These are phyloP conservation scores for Botryotinia convoluta DNA, from an alignment of 2,329 filamentous ascomycete genomes.

Conservation along the genomic window DNA sequence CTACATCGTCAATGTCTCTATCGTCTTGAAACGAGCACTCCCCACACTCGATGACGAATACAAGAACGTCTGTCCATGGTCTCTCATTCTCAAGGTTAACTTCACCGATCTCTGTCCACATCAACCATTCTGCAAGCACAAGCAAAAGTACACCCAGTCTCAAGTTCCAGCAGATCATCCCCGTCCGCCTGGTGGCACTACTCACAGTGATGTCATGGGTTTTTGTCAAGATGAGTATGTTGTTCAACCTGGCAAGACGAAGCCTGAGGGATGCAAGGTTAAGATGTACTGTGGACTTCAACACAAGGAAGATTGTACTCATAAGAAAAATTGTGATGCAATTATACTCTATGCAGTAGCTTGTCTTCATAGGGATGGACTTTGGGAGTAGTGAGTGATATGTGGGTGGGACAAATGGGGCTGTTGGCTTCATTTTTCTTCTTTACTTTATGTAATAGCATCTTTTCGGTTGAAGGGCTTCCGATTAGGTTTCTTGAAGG, in stretches of 20 bases:
- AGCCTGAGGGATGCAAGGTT: neutral
- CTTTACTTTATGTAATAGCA: neutral
- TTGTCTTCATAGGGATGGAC: conserved; percentile 4
- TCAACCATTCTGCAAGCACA: neutral
- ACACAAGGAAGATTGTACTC: neutral
- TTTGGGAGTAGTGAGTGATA: neutral
- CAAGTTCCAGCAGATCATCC: neutral
- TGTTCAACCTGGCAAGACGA: neutral
- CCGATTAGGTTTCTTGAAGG: neutral
- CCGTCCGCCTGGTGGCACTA: neutral
- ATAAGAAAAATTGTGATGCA: neutral
- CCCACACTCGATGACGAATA: neutral
- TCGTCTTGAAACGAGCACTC: neutral
- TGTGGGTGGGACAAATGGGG: neutral
- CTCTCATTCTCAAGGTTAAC: neutral
- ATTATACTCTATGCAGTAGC: neutral
- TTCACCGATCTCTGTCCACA: neutral
- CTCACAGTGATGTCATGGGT: neutral
- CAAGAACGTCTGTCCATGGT: neutral
- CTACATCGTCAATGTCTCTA: neutral
- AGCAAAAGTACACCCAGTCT: neutral
- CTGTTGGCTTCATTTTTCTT: neutral
- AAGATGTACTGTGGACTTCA: neutral
- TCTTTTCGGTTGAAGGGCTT: neutral
- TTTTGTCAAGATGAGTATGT: neutral